Base-by-base conservation (phyloP, 2,329 filamentous ascomycete genomes). In the Penicillium sp. region DNA sequence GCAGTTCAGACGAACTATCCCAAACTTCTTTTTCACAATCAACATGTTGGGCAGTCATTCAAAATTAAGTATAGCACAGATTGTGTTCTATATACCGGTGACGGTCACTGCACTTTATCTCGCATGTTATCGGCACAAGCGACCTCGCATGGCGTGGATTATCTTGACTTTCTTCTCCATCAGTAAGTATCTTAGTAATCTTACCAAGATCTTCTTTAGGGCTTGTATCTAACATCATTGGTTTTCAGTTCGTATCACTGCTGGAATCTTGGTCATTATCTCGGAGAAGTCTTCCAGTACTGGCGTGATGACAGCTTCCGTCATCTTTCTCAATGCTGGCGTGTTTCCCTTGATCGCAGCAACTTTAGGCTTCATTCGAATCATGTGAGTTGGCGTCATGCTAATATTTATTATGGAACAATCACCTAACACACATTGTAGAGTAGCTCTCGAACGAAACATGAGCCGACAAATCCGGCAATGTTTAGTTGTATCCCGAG, bases 311-410 rank as follows among this genome's bases (percentile, higher is more conserved):
- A 50, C 67, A 10, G 66, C 62, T 9, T 47, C 62, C 0, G 35
- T 55, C 2, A 68, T 69, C 23, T 60, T 69, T 3, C 53, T 63
- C 17, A 67, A 64, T 50, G 57, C 64, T 9, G 67, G 66, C n/a
- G 56, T 67, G 21, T 61, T 68, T 41, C 67, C 67, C 6, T 59
- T 68, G 25, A 64, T 69, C 13, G 63, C 60, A 12, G 67, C 66
- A 17, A 69, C 67, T 8, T 50, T 68, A 25, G 67, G 65, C 7
- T 58, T 65, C 3, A 50, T 68, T 27, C 62, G 64, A 25, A 63
- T 67, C 31, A 65, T 67, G 65, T 67, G 56, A 58, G 62, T 60
- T 17, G 27, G 27, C 2, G 27, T 29, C 45, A 48, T 8, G 12
- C 13, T 3, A 29, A 23, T 48, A 35, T 15, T 2, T 23, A 7